Evolutionary conservation across 768 basidiomycete species (phyloP), one percentile per base, ranked within the genome.

Genomic region (Leccinum aurantiacum): DNA sequence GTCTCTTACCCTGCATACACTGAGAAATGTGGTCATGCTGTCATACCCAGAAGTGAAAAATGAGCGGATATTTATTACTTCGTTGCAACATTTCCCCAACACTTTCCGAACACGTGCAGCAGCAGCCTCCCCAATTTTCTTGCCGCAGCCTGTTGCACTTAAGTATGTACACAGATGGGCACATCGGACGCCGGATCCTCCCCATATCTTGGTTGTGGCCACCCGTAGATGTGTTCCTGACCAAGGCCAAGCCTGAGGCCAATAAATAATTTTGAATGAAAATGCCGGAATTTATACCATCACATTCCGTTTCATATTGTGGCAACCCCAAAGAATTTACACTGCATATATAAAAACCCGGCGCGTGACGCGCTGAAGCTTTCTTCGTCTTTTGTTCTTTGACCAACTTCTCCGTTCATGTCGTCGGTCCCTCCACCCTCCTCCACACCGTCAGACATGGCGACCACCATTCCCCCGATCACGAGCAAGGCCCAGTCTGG

Each of bases 251-350:
- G 5, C 33, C 6, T 35, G 13, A 35, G 33, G 44, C 0, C 17
- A n/a, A 17, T n/a, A n/a, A 33, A 29, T 24, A 48, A 24, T 44
- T 33, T 17, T 29, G 15, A 49, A 17, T 44, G 41, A 19, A 27
- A 57, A 56, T 24, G 31, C 52, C 52, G 52, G 22, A 33, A 53
- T 27, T 24, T 49, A 24, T 49, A 27, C 15, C 1, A 13, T 27
- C 22, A 49, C 24, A 14, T 22, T 11, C 51, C 47, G 60, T 29
- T 29, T 29, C 29, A 66, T 63, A 59, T 63, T 61, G 70, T 60
- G 63, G 65, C 60, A 70, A 70, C 74, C 72, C 72, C 72, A 74
- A 74, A 75, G 72, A 75, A 70, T 74, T 74, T 72, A 48, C 63
- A 24, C 31, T 22, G 44, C 63, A 69, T 33, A 33, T 33, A 33